Base-by-base conservation (phyloP, 306 rosid genomes). In the Dalbergia cochinchinensis region DNA sequence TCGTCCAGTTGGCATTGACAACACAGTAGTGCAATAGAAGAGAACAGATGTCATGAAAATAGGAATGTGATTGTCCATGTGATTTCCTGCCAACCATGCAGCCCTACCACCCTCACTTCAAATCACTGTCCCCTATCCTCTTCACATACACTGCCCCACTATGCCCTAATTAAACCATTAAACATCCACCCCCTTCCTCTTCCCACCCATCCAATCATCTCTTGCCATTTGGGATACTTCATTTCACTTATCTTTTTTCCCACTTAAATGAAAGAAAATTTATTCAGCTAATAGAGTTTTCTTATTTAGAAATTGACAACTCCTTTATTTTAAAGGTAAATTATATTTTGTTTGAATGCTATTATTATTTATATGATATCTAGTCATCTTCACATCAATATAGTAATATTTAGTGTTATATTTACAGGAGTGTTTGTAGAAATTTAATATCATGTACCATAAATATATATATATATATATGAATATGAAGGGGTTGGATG, bases 81-180 rank as follows among this genome's bases (percentile, higher is more conserved):
- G 94, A 86, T 71, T 78, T 60, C 90, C 97, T 86, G 92, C 89
- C 91, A 85, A 86, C 86, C 88, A 82, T 81, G 88, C 96, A 91
- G 75, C 84, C 69, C 83, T 11, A 76, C 73, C 83, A 64, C 14
- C 14, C 74, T 18, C 82, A 16, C 78, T 81, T 87, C 59, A 80
- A 84, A 55, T 39, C 79, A 0, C 65, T 89, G 90, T 88, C 90
- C 12, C 92, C 89, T 78, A 83, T 81, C 81, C 37, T 82, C 83
- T 69, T 48, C 81, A 22, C 71, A 74, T 26, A 15, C 70, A 8
- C 61, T 8, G n/a, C 48, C 71, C 71, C 79, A 62, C 70, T 11
- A 9, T 2, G 7, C 47, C 37, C 11, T 33, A 15, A 8, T 33
- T 34, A 7, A 45, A 35, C 6, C 18, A 47, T 50, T 18, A 12